phyloP scores from a whole-genome alignment of 345 rosid species.

The Trapa bicornis region DNA sequence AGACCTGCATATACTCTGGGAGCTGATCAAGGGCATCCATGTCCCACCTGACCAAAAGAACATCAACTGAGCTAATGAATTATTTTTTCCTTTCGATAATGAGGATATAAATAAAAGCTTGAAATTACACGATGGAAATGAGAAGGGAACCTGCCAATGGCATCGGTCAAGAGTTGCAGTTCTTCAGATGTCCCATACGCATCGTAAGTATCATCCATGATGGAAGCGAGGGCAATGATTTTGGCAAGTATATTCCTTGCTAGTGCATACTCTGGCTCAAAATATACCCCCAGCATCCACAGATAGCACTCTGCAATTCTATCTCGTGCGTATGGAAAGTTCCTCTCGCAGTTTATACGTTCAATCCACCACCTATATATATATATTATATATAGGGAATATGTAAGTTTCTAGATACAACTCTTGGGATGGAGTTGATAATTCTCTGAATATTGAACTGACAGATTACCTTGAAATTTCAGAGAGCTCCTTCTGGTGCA shows the following conservation, averaged over 20 bases:
- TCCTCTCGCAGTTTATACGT: background rate
- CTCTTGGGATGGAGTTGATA: no score
- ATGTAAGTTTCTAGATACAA: no score
- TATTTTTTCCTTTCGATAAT: no score
- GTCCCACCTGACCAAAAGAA: no score
- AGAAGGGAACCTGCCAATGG: no score
- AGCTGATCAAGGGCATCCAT: no score
- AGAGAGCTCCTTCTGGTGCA: conserved; percentile 7
- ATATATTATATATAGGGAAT: background rate
- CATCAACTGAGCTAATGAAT: background rate
- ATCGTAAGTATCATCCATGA: conserved; percentile 20
- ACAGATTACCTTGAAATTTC: conserved; percentile 4
- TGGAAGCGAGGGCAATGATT: conserved; percentile 1
- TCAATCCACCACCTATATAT: conserved; percentile 8
- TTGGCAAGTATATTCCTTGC: no score
- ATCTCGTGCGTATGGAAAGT: background rate
- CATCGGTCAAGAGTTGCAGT: conserved; percentile 4
- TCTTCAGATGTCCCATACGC: conserved; percentile 24
- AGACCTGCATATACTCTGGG: background rate
- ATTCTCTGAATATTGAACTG: no score
- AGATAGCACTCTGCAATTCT: conserved; percentile 6
- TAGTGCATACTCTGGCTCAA: no score
- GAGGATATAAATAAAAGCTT: background rate
- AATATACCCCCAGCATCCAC: conserved; percentile 12
- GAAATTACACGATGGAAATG: no score